Percentiles rank a stretch among this genome's conserved stretches.
Evolutionary conservation across 2,329 filamentous ascomycete genomes (phyloP).

Genomic region (Madurella mycetomatis): DNA sequence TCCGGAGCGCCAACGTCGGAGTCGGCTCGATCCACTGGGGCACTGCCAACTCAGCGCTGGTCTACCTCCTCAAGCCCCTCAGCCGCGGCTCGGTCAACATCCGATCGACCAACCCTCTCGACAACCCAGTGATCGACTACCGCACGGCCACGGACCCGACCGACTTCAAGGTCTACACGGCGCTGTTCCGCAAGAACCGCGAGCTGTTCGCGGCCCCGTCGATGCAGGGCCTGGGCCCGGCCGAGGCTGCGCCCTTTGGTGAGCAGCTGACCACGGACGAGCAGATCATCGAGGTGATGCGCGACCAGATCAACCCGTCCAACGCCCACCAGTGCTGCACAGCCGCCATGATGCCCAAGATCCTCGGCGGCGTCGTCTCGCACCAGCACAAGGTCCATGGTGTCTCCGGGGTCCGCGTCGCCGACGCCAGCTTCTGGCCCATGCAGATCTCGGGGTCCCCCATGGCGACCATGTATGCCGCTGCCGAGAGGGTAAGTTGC

Average conservation of each 20-base stretch:
- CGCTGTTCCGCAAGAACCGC: slow-evolving; percentile 33
- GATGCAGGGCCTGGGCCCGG: slow-evolving; percentile 29
- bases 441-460: slow-evolving; percentile 22
- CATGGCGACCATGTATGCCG: slow-evolving; percentile 24
- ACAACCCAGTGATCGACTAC: slow-evolving; percentile 35
- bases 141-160: slow-evolving; percentile 36
- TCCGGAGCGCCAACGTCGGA: slow-evolving; percentile 26
- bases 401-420: slow-evolving; percentile 17
- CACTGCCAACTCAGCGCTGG: slow-evolving; percentile 25
- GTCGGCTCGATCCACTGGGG: slow-evolving; percentile 32
- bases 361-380: slow-evolving; percentile 16
- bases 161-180: slow-evolving; percentile 33
- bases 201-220: slow-evolving; percentile 30
- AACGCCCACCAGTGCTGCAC: slow-evolving; percentile 30
- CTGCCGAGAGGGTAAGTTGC: slow-evolving; percentile 19
- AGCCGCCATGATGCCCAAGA: slow-evolving; percentile 20
- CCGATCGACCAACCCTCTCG: slow-evolving; percentile 32
- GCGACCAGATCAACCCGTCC: slow-evolving; percentile 20
- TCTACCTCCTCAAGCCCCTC: slow-evolving; percentile 37
- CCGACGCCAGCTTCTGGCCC: slow-evolving; percentile 23
- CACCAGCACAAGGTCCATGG: slow-evolving; percentile 21
- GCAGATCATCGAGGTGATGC: slow-evolving; percentile 25
- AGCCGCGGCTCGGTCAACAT: slow-evolving; percentile 38
- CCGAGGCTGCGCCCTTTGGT: slow-evolving; percentile 29
- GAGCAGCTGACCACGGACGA: slow-evolving; percentile 25